Evolutionary conservation across 208 protist genomes (phyloP).

Genomic region (Zelonia costaricensis): DNA sequence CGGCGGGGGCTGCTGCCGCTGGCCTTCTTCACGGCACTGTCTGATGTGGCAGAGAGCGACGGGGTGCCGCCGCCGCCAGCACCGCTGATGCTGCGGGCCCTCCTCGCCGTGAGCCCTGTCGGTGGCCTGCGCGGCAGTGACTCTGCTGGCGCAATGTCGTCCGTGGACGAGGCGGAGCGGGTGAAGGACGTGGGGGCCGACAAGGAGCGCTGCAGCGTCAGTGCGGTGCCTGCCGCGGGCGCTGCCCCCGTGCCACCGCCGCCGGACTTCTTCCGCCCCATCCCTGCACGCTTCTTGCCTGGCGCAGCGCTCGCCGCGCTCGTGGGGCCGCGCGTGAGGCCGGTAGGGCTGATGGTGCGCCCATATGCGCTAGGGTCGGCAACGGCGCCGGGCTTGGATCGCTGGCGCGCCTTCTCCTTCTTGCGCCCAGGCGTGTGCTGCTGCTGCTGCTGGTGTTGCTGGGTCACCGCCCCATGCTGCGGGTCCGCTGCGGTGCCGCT

Average conservation of each 20-base stretch:
- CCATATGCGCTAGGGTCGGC: constrained; percentile 6
- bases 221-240: neutral
- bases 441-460: neutral
- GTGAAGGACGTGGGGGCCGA: constrained; percentile 13
- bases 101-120: too few relatives aligned
- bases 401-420: neutral
- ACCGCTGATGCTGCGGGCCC: too few relatives aligned
- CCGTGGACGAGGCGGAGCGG: constrained; percentile 3
- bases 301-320: neutral
- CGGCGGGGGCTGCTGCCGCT: neutral
- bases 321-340: constrained; percentile 1
- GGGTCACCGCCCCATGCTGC: neutral
- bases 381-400: neutral
- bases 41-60: neutral
- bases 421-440: neutral
- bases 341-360: constrained; percentile 21
- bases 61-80: neutral
- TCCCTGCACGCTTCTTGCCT: neutral
- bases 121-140: too few relatives aligned
- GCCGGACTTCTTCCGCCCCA: neutral
- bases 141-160: neutral
- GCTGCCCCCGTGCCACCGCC: too few relatives aligned
- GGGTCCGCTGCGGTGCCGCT: neutral
- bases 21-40: neutral
- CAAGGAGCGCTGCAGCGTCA: constrained; percentile 13